These are phyloP conservation scores for Russula dissimulans DNA, from an alignment of 768 basidiomycete species.

Conservation along the genomic window DNA sequence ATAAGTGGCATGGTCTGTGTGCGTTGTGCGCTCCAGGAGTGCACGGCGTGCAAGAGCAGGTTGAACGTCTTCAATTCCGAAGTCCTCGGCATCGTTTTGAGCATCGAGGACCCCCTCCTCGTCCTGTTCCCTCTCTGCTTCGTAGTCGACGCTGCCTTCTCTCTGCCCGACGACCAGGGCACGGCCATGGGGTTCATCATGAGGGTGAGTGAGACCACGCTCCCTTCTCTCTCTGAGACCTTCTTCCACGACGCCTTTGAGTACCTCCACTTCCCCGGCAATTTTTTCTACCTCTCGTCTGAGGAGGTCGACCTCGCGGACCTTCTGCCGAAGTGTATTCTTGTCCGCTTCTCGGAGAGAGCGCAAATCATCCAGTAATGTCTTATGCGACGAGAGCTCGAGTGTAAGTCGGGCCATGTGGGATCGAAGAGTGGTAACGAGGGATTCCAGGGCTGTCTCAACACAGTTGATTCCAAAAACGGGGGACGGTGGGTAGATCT, in stretches of 20 bases:
- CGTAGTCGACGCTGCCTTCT: neutral
- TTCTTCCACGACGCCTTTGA: slow-evolving; percentile 81
- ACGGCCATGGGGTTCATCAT: neutral
- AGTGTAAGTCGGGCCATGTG: slow-evolving; percentile 72
- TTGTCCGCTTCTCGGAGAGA: slow-evolving; percentile 54
- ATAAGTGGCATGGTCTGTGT: slow-evolving; percentile 45
- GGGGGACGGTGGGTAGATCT: neutral
- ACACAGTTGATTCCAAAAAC: neutral
- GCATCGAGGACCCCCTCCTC: slow-evolving; percentile 20
- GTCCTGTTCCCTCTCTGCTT: slow-evolving; percentile 19
- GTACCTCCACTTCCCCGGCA: slow-evolving; percentile 75
- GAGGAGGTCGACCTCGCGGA: slow-evolving; percentile 57
- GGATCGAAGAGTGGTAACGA: slow-evolving; percentile 61
- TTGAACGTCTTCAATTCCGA: slow-evolving; percentile 8
- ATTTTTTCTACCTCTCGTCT: slow-evolving; percentile 72
- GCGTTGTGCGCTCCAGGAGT: slow-evolving; percentile 37
- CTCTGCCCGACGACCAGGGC: neutral
- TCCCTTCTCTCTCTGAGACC: slow-evolving; percentile 68
- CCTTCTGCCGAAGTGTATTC: slow-evolving; percentile 46
- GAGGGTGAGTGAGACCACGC: slow-evolving; percentile 28
- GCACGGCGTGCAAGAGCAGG: slow-evolving; percentile 13
- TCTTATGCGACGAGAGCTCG: slow-evolving; percentile 71
- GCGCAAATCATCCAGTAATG: slow-evolving; percentile 57
- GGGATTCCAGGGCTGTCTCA: slow-evolving; percentile 62
- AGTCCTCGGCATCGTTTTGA: slow-evolving; percentile 21